Evolutionary conservation across 768 basidiomycete genomes (phyloP).

Genomic region (Cystobasidium onofrii): DNA sequence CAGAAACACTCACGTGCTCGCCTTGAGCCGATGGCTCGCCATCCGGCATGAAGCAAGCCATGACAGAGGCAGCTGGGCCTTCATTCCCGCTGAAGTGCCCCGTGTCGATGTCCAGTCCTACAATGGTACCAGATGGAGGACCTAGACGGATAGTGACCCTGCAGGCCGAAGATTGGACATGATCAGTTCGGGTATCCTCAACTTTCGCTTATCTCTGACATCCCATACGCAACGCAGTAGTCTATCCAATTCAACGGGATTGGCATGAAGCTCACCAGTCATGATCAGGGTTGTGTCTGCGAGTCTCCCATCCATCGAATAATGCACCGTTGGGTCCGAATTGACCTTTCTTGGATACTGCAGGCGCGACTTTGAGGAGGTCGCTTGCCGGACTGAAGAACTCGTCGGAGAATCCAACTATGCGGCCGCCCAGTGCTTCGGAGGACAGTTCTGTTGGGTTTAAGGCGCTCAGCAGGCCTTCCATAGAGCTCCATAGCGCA

Average conservation of each 20-base stretch:
- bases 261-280: slow-evolving; percentile 61
- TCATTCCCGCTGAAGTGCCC: slow-evolving; percentile 79
- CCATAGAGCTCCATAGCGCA: background rate
- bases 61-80: slow-evolving; percentile 65
- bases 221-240: background rate
- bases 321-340: slow-evolving; percentile 93
- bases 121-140: slow-evolving; percentile 55
- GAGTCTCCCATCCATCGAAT: slow-evolving; percentile 87
- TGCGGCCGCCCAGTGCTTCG: slow-evolving; percentile 65
- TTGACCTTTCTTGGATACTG: slow-evolving; percentile 83
- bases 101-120: slow-evolving; percentile 89
- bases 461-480: background rate
- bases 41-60: slow-evolving; percentile 47
- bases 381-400: slow-evolving; percentile 86
- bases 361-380: slow-evolving; percentile 76
- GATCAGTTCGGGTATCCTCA: background rate
- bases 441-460: slow-evolving; percentile 68
- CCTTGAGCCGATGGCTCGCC: slow-evolving; percentile 47
- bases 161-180: background rate
- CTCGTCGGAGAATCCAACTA: slow-evolving; percentile 78
- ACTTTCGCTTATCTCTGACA: background rate
- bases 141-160: slow-evolving; percentile 90
- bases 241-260: too few relatives aligned
- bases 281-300: slow-evolving; percentile 74
- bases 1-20: background rate